Percentiles rank a stretch among this genome's conserved stretches.
Conservation (phyloP, 495 filamentous ascomycete species). For the Cercophora sp. region DNA sequence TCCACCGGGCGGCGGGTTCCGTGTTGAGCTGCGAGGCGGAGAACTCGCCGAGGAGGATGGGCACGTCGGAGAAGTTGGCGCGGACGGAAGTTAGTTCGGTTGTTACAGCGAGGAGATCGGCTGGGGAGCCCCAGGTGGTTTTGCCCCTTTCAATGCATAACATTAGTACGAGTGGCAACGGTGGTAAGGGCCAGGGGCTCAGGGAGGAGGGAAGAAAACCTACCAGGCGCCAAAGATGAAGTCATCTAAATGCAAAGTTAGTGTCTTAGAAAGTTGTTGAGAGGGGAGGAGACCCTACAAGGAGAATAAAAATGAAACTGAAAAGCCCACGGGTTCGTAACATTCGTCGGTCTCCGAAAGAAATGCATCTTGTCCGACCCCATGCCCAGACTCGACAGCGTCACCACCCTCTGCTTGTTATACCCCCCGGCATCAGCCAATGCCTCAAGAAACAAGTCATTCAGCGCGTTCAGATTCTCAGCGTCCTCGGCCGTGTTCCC, state of each 20-base stretch:
- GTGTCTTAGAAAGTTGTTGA: constrained; percentile 10
- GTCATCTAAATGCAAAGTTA: constrained; percentile 32
- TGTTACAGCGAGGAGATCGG: constrained; percentile 48
- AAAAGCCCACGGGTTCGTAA: constrained; percentile 56
- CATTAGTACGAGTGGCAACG: neutral
- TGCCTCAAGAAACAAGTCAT: constrained; percentile 54
- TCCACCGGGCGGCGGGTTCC: constrained; percentile 55
- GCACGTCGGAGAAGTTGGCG: constrained; percentile 51
- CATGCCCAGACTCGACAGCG: constrained; percentile 48
- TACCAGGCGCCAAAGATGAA: constrained; percentile 49
- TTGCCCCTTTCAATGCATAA: constrained; percentile 42
- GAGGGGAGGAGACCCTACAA: constrained; percentile 31
- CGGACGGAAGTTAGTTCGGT: constrained; percentile 49
- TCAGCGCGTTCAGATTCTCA: constrained; percentile 50
- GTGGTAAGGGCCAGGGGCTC: too few species aligned
- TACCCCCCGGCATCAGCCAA: constrained; percentile 53
- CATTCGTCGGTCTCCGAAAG: constrained; percentile 47
- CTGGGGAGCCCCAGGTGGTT: constrained; percentile 55
- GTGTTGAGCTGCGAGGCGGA: constrained; percentile 44
- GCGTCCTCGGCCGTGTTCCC: constrained; percentile 49
- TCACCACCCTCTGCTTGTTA: constrained; percentile 55
- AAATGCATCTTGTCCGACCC: constrained; percentile 53
- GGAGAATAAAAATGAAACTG: constrained; percentile 64
- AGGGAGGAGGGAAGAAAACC: too few species aligned
- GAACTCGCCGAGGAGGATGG: constrained; percentile 59